These are phyloP conservation scores for Zangia roseola DNA, from an alignment of 768 basidiomycete species.

Conservation along the genomic window DNA sequence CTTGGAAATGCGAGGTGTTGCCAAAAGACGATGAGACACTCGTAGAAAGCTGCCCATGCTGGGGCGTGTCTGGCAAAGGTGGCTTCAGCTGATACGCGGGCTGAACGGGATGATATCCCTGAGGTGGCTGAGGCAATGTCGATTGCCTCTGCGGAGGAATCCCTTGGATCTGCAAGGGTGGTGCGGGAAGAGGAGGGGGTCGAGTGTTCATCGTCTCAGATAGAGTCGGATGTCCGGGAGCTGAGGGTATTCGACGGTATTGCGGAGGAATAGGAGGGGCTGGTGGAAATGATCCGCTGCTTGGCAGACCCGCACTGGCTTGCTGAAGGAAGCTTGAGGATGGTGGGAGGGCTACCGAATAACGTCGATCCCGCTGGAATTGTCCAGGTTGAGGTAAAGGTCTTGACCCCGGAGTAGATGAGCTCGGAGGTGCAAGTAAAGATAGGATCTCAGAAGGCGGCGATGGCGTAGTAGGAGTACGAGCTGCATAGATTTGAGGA, in stretches of 20 bases:
- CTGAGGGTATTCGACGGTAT: conserved; percentile 31
- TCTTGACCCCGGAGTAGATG: conserved; percentile 23
- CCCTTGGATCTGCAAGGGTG: conserved; percentile 24
- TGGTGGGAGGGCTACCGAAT: conserved; percentile 28
- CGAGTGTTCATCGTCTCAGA: conserved; percentile 18
- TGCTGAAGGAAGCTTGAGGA: conserved; percentile 34
- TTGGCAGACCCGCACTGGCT: conserved; percentile 13
- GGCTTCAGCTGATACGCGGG: conserved; percentile 37
- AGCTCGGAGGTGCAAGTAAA: neutral
- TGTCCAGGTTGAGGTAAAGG: conserved; percentile 34
- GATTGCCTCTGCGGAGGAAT: conserved; percentile 40
- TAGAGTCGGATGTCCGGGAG: conserved; percentile 25
- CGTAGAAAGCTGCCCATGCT: conserved; percentile 25
- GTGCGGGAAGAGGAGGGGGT: conserved; percentile 27
- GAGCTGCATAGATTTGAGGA: conserved; percentile 24
- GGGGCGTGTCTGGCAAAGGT: conserved; percentile 30
- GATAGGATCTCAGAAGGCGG: conserved; percentile 24
- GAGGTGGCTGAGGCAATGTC: conserved; percentile 51
- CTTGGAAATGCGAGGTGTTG: conserved; percentile 36
- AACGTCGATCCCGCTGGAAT: conserved; percentile 29
- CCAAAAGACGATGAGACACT: conserved; percentile 22
- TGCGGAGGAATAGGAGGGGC: conserved; percentile 30
- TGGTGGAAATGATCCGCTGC: conserved; percentile 17
- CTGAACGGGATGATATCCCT: conserved; percentile 43
- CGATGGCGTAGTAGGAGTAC: conserved; percentile 19